Percentiles rank a stretch among this genome's conserved stretches.
Conservation (phyloP, 2,329 filamentous ascomycete species). For the Colletotrichum acutatum region DNA sequence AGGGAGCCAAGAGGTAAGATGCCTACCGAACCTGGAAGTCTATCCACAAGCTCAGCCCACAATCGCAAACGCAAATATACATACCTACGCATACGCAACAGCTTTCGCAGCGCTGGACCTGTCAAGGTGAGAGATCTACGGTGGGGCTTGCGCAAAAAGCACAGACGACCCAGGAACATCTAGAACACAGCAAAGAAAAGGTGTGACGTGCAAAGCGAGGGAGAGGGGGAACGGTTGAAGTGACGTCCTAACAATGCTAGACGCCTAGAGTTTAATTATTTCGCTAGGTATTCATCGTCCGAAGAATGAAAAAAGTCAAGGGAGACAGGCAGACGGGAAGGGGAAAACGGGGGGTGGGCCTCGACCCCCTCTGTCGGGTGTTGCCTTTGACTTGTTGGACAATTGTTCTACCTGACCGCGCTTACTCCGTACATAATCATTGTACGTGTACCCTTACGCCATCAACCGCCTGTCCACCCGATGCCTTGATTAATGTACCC, state of each 20-base stretch:
- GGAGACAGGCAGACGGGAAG: background rate
- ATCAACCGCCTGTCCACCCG: background rate
- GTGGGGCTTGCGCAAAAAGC: background rate
- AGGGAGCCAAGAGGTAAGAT: background rate
- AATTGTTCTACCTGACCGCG: background rate
- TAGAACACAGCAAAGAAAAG: background rate
- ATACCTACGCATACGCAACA: background rate
- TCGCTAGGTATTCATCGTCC: background rate
- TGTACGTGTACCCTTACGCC: background rate
- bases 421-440: no score
- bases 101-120: background rate
- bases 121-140: background rate
- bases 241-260: conserved; percentile 19
- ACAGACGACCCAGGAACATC: background rate
- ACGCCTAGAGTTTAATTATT: background rate
- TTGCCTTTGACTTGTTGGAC: background rate
- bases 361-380: background rate
- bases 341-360: background rate
- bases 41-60: background rate
- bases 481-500: background rate
- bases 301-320: no score
- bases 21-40: background rate
- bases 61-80: background rate
- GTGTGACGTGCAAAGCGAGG: background rate
- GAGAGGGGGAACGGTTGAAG: background rate